phyloP scores from a whole-genome alignment of 331 rosid genomes.

The Malus hybrid region DNA sequence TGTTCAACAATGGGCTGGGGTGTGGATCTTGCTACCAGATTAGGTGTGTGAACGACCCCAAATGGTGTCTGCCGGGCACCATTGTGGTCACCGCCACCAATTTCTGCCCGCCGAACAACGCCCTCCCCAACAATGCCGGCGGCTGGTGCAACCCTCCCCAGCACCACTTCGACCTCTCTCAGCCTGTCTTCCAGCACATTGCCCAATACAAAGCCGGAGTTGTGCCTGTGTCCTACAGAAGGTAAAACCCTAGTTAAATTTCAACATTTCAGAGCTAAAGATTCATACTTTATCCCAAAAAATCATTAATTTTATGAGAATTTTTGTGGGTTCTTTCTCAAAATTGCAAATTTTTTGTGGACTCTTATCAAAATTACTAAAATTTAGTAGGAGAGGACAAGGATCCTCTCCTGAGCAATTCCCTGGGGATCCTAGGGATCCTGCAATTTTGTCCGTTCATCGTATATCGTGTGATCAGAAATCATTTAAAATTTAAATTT shows the following conservation, averaged over 20 bases:
- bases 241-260: constrained; percentile 30
- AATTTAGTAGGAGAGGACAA: no score
- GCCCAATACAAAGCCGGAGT: constrained; percentile 94
- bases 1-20: constrained; percentile 91
- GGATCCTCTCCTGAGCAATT: no score
- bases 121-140: constrained; percentile 80
- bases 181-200: constrained; percentile 86
- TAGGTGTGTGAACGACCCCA: constrained; percentile 52
- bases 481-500: no score
- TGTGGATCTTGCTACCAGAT: constrained; percentile 94
- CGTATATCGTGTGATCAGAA: no score
- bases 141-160: constrained; percentile 99
- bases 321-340: not conserved
- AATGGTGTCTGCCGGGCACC: constrained; percentile 89
- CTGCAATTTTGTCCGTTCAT: no score
- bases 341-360: no score
- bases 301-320: not conserved
- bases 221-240: constrained; percentile 82
- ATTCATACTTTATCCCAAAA: not conserved
- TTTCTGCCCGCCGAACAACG: constrained; percentile 95
- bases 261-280: not conserved
- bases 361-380: no score
- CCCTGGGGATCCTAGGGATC: no score
- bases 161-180: constrained; percentile 95
- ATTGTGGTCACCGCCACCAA: constrained; percentile 95